Evolutionary conservation across 441 rosid species (phyloP).

Genomic region (Aquilaria agallochum): DNA sequence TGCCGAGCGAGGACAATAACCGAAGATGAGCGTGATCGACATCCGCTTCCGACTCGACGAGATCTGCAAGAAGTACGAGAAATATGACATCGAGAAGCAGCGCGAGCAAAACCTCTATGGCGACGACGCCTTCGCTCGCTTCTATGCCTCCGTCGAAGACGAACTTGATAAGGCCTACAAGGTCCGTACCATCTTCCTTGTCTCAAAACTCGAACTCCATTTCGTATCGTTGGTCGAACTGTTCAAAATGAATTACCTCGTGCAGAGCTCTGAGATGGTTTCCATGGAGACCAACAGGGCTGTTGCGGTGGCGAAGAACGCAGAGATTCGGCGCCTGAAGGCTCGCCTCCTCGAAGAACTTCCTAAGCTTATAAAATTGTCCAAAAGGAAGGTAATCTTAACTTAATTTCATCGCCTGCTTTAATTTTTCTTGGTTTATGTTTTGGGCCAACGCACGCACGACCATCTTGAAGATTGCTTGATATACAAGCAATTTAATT

Average conservation of each 20-base stretch:
- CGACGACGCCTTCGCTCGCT: constrained; percentile 50
- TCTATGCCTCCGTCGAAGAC: constrained; percentile 32
- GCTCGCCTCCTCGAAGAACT: constrained; percentile 51
- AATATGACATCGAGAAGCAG: constrained; percentile 54
- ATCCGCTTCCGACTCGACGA: constrained; percentile 50
- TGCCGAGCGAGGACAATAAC: constrained; percentile 1
- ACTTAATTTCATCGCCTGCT: too few species aligned
- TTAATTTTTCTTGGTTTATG: too few species aligned
- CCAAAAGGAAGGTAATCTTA: constrained; percentile 44
- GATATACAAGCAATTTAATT: too few species aligned
- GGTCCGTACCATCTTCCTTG: constrained; percentile 17
- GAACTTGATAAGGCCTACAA: constrained; percentile 32
- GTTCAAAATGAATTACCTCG: neutral
- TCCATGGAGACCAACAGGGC: constrained; percentile 50
- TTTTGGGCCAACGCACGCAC: neutral
- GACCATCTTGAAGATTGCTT: too few species aligned
- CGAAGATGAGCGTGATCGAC: constrained; percentile 45
- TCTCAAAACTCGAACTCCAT: neutral
- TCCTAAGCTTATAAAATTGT: constrained; percentile 53
- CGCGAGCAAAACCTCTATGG: constrained; percentile 38
- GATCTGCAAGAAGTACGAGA: constrained; percentile 61
- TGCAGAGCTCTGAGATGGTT: constrained; percentile 53
- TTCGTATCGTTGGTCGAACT: neutral
- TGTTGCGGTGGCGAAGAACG: constrained; percentile 51
- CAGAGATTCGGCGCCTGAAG: constrained; percentile 62